phyloP scores from a whole-genome alignment of 768 basidiomycete species.

The Baorangia bicolor region DNA sequence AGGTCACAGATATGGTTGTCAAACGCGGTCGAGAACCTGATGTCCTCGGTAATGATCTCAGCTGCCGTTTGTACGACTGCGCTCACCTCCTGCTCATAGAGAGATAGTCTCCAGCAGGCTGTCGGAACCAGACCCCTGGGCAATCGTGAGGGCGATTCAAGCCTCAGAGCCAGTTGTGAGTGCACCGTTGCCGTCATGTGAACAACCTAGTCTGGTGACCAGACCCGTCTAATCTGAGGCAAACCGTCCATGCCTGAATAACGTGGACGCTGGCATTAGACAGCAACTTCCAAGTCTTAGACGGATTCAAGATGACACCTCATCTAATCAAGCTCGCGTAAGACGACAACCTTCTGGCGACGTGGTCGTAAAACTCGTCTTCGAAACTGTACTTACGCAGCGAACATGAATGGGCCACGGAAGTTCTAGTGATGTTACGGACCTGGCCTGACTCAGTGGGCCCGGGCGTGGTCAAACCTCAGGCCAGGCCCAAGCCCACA shows the following conservation, averaged over 20 bases:
- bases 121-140: background rate
- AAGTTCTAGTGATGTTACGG: no score
- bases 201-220: no score
- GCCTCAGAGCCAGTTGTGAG: background rate
- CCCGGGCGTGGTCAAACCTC: no score
- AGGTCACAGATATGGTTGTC: background rate
- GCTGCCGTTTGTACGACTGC: background rate
- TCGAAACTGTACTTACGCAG: no score
- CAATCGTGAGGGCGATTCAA: background rate
- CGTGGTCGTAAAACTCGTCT: background rate
- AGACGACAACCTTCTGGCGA: background rate
- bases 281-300: background rate
- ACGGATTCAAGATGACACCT: background rate
- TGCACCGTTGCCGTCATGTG: no score
- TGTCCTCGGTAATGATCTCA: background rate
- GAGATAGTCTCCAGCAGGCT: background rate
- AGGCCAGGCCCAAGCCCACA: no score
- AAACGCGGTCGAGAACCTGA: background rate
- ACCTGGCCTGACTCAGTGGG: no score
- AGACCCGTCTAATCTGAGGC: no score
- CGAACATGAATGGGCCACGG: no score
- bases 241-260: background rate
- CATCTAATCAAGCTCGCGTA: background rate
- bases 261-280: background rate
- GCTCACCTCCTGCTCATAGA: background rate